phyloP scores from a whole-genome alignment of 768 basidiomycete species.

The Pleurotus tuber-regium region DNA sequence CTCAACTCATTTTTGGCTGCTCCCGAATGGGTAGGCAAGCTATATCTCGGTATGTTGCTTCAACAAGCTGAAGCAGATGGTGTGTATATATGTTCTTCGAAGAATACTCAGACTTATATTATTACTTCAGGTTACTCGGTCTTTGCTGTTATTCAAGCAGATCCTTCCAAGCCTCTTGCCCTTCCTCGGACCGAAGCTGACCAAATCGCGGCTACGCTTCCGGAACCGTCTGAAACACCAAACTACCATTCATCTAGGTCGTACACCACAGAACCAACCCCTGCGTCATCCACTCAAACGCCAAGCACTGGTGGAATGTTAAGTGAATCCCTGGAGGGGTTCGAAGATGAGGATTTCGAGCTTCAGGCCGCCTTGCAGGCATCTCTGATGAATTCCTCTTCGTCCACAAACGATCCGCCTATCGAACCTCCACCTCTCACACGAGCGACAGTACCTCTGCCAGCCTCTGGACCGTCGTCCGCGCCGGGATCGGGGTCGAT shows the following conservation, averaged over 20 bases:
- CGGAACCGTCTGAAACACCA: constrained; percentile 39
- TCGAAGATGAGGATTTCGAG: constrained; percentile 85
- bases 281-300: background rate
- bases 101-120: background rate
- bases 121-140: constrained; percentile 68
- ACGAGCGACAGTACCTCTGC: constrained; percentile 25
- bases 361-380: constrained; percentile 87
- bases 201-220: constrained; percentile 60
- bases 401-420: constrained; percentile 13
- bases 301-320: background rate
- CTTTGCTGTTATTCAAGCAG: constrained; percentile 68
- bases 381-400: constrained; percentile 46
- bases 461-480: constrained; percentile 14
- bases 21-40: constrained; percentile 83
- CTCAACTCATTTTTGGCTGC: constrained; percentile 69
- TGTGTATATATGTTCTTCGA: constrained; percentile 25
- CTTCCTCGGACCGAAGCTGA: constrained; percentile 72
- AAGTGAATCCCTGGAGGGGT: constrained; percentile 27
- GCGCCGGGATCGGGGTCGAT: constrained; percentile 16
- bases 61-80: constrained; percentile 88
- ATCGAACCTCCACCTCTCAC: constrained; percentile 24
- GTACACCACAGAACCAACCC: constrained; percentile 3
- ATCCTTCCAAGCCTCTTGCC: constrained; percentile 50
- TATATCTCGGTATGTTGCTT: constrained; percentile 82
- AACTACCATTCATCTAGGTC: background rate